Evolutionary conservation across 805 yeast genomes (phyloP).

Genomic region (Zygoascus bituminiphila): DNA sequence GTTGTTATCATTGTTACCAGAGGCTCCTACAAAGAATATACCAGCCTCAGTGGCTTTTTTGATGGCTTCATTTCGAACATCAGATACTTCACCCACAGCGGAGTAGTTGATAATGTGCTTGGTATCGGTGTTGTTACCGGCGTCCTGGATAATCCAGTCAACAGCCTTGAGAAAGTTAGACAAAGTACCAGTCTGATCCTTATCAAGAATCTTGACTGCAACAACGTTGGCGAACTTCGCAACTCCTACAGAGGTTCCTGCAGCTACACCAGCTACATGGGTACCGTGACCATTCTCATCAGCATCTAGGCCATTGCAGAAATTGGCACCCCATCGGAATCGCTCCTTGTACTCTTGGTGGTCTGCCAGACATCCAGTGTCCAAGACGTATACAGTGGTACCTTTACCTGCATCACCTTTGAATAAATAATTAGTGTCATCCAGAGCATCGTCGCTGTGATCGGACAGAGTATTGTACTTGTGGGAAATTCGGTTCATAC

Average conservation of each 20-base stretch:
- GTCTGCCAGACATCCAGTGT: constrained; percentile 72
- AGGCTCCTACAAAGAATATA: constrained; percentile 89
- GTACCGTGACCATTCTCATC: constrained; percentile 96
- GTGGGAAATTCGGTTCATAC: constrained; percentile 83
- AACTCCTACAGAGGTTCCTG: constrained; percentile 71
- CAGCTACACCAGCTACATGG: constrained; percentile 95
- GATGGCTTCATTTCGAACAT: constrained; percentile 78
- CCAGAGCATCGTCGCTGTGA: constrained; percentile 62
- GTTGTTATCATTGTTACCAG: constrained; percentile 89
- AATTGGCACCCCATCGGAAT: constrained; percentile 78
- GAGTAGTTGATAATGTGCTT: constrained; percentile 66
- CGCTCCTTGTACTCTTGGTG: constrained; percentile 79
- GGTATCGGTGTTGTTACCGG: constrained; percentile 37
- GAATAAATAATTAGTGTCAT: constrained; percentile 44
- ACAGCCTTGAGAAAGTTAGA: constrained; percentile 54
- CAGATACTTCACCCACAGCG: constrained; percentile 86
- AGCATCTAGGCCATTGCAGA: constrained; percentile 56
- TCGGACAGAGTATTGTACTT: constrained; percentile 44
- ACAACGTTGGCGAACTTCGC: constrained; percentile 50
- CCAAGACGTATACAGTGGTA: constrained; percentile 80
- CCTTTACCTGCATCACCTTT: constrained; percentile 72
- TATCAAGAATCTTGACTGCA: constrained; percentile 52
- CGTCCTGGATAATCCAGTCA: constrained; percentile 61
- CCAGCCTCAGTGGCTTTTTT: constrained; percentile 86
- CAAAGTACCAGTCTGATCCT: constrained; percentile 48